Evolutionary conservation across 140 eudicot genomes (phyloP).

Genomic region (Anethum foeniculum): DNA sequence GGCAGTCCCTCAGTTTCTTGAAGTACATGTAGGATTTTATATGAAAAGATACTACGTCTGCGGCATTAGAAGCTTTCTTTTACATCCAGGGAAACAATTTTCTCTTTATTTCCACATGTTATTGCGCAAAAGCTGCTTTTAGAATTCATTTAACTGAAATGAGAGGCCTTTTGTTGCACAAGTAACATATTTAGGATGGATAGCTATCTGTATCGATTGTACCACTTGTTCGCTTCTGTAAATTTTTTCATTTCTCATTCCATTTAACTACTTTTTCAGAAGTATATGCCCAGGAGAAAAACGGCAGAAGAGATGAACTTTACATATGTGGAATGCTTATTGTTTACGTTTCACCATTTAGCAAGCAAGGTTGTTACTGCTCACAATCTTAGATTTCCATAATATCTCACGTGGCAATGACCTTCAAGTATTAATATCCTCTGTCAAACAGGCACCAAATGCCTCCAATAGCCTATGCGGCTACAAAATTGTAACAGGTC

Average conservation of each 20-base stretch:
- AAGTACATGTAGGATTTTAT: background rate
- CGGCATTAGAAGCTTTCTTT: background rate
- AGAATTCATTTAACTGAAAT: background rate
- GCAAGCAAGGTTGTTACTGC: conserved; percentile 58
- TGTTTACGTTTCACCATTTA: conserved; percentile 82
- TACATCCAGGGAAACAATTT: background rate
- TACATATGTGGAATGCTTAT: conserved; percentile 80
- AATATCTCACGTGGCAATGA: background rate
- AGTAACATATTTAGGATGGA: background rate
- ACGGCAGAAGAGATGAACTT: conserved; percentile 92
- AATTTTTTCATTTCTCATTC: background rate
- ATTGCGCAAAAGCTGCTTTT: background rate
- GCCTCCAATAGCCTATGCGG: conserved; percentile 95
- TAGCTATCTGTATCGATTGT: background rate
- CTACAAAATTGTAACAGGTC: conserved; percentile 91
- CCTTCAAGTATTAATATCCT: conserved; percentile 5
- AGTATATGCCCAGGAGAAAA: conserved; percentile 78
- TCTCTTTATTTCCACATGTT: background rate
- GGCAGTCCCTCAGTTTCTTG: background rate
- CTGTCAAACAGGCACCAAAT: conserved; percentile 69
- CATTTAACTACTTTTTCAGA: conserved; percentile 30
- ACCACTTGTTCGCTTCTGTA: background rate
- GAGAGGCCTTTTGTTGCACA: background rate
- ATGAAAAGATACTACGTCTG: background rate
- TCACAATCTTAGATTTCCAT: conserved; percentile 10